These are phyloP conservation scores for Tetracladium setigerum DNA, from an alignment of 495 filamentous ascomycete species.

Conservation along the genomic window DNA sequence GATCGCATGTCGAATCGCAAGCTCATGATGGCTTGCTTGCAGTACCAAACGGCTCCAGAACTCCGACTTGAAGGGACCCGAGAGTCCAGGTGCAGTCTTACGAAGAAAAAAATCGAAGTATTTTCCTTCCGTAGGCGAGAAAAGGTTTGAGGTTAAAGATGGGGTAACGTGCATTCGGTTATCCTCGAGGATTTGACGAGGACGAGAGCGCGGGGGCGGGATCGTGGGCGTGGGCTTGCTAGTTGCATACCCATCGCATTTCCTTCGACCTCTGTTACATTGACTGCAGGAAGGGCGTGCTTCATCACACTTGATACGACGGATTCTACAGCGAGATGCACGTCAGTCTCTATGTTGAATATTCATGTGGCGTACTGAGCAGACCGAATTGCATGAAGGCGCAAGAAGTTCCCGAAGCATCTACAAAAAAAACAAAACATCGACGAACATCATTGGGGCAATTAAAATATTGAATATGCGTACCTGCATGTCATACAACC, in stretches of 20 bases:
- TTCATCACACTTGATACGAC: slow-evolving; percentile 17
- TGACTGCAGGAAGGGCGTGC: slow-evolving; percentile 7
- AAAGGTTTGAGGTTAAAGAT: slow-evolving; percentile 10
- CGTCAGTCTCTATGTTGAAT: not conserved
- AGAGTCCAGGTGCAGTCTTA: slow-evolving; percentile 33
- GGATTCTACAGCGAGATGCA: slow-evolving; percentile 2
- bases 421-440: no score
- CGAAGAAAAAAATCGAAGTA: slow-evolving; percentile 33
- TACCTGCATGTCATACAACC: slow-evolving; percentile 13
- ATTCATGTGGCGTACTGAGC: not conserved
- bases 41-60: slow-evolving; percentile 43
- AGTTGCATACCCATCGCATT: slow-evolving; percentile 10
- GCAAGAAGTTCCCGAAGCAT: no score
- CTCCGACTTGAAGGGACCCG: slow-evolving; percentile 32
- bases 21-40: slow-evolving; percentile 14
- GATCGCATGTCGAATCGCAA: slow-evolving; percentile 13
- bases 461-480: not conserved
- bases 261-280: slow-evolving; percentile 6
- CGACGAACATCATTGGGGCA: not conserved
- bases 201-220: slow-evolving; percentile 9
- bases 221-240: slow-evolving; percentile 21
- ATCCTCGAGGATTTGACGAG: not conserved
- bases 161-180: not conserved
- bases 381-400: no score
- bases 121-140: slow-evolving; percentile 4